phyloP scores from a whole-genome alignment of 139 green algal genomes.

The Monoraphidium neglectum region DNA sequence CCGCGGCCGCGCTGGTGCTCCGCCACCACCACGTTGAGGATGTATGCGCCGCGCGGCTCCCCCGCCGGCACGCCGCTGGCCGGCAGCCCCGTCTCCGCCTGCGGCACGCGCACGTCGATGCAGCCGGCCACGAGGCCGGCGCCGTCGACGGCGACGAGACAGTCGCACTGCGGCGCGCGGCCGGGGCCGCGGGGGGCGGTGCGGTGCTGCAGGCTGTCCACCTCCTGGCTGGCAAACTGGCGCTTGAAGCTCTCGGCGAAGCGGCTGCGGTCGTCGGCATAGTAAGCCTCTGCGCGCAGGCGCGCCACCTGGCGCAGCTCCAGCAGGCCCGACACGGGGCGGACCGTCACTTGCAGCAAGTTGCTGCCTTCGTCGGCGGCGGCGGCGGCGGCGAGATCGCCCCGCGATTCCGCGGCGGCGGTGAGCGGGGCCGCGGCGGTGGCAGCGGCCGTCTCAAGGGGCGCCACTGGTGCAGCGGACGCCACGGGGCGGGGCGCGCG shows the following conservation, averaged over 20 bases:
- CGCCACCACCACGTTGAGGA: conserved; percentile 60
- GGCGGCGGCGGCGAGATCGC: neutral
- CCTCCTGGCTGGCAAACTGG: conserved; percentile 57
- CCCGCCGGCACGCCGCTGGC: conserved; percentile 15
- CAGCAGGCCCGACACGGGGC: neutral
- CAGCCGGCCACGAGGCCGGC: conserved; percentile 41
- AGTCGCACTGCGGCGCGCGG: conserved; percentile 38
- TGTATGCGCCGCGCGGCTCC: conserved; percentile 45
- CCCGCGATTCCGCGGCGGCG: neutral
- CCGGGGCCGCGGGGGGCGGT: conserved; percentile 21
- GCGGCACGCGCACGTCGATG: conserved; percentile 55
- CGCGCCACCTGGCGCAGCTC: conserved; percentile 42
- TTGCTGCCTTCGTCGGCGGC: neutral
- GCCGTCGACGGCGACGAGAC: conserved; percentile 31
- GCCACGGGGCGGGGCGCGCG: neutral
- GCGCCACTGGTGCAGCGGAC: neutral
- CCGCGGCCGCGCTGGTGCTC: conserved; percentile 47
- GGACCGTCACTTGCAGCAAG: neutral
- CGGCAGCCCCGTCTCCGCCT: neutral
- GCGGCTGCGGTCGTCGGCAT: conserved; percentile 45
- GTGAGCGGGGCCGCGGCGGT: neutral
- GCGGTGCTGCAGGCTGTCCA: conserved; percentile 45
- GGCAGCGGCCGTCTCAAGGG: conserved; percentile 1
- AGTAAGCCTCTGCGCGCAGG: conserved; percentile 51
- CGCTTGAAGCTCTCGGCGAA: conserved; percentile 58